Base-by-base conservation (phyloP, 108 stramenopile genomes). In the Cyclotella kingstonii region DNA sequence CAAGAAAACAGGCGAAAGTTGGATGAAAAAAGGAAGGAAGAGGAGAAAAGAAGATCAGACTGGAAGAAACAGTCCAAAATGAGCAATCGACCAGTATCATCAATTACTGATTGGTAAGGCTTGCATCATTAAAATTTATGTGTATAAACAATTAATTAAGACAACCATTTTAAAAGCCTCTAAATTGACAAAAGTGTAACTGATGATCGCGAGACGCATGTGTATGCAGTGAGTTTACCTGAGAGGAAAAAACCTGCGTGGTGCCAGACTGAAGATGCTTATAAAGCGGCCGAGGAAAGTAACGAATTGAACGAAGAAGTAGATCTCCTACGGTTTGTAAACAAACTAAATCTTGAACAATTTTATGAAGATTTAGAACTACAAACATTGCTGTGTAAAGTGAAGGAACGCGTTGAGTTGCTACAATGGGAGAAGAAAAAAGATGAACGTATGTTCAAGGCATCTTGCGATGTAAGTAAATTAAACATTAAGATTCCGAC, bases 331-430 rank as follows among this genome's bases (percentile, higher is more conserved):
- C 60, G 68, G 27, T 94, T 90, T 61, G 87, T 86, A 11, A 62
- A 80, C n/a, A 71, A 60, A 5, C 70, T 94, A 1, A 81, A 90
- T 61, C 89, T 83, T 76, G 93, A 89, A 19, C 76, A 82, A 57
- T 92, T 87, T 64, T 60, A 83, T 40, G 64, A 84, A 35, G 93
- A 94, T 19, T 51, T 90, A 22, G 93, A 94, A 48, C 66, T 93
- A 2, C 58, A 68, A 43, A 64, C 65, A 19, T 60, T 83, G 4
- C 69, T 83, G 18, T 42, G 57, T 2, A 65, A 83, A 48, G 72
- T 83, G 27, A 68, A 63, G 27, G 56, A 77, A 14, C 54, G 82
- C 7, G 80, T 83, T 25, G 58, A 66, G 26, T 63, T 31, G 26
- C 58, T 83, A 10, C 52, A 80, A 54, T 39, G 36, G n/a, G 76